phyloP scores from a whole-genome alignment of 2,329 filamentous ascomycete species.

The Dactylellina haptotyla region DNA sequence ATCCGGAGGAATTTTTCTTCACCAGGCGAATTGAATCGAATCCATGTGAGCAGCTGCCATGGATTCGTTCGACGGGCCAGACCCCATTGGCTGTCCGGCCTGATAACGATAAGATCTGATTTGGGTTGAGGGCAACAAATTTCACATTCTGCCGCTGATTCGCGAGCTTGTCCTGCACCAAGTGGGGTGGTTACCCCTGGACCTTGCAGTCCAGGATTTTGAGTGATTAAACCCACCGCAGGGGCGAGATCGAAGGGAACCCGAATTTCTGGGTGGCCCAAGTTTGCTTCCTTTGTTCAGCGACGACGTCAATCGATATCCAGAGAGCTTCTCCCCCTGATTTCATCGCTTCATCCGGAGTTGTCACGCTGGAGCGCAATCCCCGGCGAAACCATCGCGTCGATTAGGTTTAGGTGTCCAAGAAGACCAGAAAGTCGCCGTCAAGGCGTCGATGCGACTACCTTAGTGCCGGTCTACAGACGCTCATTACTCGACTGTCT shows the following conservation, averaged over 20 bases:
- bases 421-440: slow-evolving; percentile 20
- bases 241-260: slow-evolving; percentile 35
- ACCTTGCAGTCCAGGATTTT: slow-evolving; percentile 51
- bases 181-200: slow-evolving; percentile 45
- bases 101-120: slow-evolving; percentile 50
- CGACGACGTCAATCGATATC: slow-evolving; percentile 22
- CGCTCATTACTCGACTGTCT: not conserved
- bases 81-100: slow-evolving; percentile 24
- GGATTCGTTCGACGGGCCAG: slow-evolving; percentile 16
- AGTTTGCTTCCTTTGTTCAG: slow-evolving; percentile 29
- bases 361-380: not conserved
- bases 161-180: slow-evolving; percentile 26
- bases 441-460: slow-evolving; percentile 21
- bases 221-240: slow-evolving; percentile 53
- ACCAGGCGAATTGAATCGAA: not conserved
- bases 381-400: slow-evolving; percentile 11
- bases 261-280: slow-evolving; percentile 51
- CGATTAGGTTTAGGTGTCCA: not conserved
- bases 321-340: slow-evolving; percentile 11
- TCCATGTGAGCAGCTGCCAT: slow-evolving; percentile 17
- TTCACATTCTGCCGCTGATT: slow-evolving; percentile 37
- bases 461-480: not conserved
- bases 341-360: slow-evolving; percentile 9
- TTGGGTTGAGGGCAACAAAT: slow-evolving; percentile 23
- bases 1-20: too few relatives aligned